Conservation (phyloP, 1,284 basidiomycete species). For the Farysia itapuensis region DNA sequence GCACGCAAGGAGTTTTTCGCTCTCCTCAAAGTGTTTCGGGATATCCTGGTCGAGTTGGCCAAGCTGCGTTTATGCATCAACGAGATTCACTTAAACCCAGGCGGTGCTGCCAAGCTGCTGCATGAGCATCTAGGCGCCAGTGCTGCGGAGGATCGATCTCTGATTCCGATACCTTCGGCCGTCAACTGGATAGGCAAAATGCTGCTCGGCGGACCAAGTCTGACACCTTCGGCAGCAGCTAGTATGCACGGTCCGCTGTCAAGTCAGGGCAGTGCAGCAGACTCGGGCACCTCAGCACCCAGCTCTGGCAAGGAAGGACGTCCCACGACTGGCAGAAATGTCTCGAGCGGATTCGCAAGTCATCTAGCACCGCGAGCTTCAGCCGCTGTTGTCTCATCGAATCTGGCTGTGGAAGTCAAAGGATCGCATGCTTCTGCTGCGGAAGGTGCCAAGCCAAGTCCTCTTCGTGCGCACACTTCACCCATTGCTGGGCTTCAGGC, state of each 20-base stretch:
- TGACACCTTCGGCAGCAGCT: background rate
- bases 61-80: constrained; percentile 81
- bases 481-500: constrained; percentile 7
- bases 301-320: background rate
- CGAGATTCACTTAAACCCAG: constrained; percentile 84
- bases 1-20: constrained; percentile 79
- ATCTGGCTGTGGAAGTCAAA: constrained; percentile 49
- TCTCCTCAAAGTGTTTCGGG: constrained; percentile 81
- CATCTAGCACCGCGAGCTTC: constrained; percentile 38
- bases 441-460: constrained; percentile 2
- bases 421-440: constrained; percentile 35
- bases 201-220: constrained; percentile 19
- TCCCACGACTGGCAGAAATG: constrained; percentile 9
- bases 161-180: constrained; percentile 34
- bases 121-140: constrained; percentile 51
- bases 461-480: background rate
- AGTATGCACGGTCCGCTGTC: background rate
- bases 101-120: constrained; percentile 63
- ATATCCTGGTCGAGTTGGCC: constrained; percentile 80
- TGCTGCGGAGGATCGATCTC: constrained; percentile 25
- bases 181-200: constrained; percentile 47
- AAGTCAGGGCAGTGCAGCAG: background rate
- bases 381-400: constrained; percentile 36
- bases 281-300: background rate
- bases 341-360: constrained; percentile 13